Evolutionary conservation across 2,329 filamentous ascomycete species (phyloP), one percentile per base, ranked within the genome.

Genomic region (Colletotrichum sp.): DNA sequence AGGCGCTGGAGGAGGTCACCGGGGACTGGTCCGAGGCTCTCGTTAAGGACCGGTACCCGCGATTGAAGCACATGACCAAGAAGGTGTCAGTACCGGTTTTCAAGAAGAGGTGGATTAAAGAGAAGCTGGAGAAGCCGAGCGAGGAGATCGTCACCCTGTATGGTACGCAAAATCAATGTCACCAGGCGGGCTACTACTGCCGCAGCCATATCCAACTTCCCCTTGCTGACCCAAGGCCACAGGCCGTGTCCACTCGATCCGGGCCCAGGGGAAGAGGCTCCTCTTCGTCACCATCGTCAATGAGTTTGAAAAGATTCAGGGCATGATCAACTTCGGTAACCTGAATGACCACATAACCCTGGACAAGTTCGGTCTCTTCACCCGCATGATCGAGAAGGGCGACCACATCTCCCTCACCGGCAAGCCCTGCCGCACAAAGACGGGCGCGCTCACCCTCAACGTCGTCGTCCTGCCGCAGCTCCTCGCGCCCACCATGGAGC

Each of bases 201-300:
- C 68, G 26, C 58, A 56, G 30, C 61, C 28, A 30, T 24, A 15
- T 28, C 36, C 10, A 8, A n/a, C n/a, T 32, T 34, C 21, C 32
- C 62, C 18, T 32, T 79, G 73, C 78, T 78, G 66, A 72, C 71
- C 38, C 66, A 65, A 62, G 55, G 75, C 61, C 76, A 72, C 75
- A 93, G 95, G 96, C 84, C 95, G 95, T 82, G 89, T 98, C 77
- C 89, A 90, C 80, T 92, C 93, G 62, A 90, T 94, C 81, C 94
- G 95, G 77, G 88, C 91, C 64, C 90, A 92, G 70, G 93, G 96
- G 78, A 93, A 91, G 79, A 95, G 94, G 84, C 92, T 99, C 79
- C 88, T 95, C 77, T 99, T 99, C 84, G 84, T 98, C 78, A 94
- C 97, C 84, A 86, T 98, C 66, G 88, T 92, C 79, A 92, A 95